Conservation (phyloP, 192 early-diverging fungal genomes). For the Podila verticillata region DNA sequence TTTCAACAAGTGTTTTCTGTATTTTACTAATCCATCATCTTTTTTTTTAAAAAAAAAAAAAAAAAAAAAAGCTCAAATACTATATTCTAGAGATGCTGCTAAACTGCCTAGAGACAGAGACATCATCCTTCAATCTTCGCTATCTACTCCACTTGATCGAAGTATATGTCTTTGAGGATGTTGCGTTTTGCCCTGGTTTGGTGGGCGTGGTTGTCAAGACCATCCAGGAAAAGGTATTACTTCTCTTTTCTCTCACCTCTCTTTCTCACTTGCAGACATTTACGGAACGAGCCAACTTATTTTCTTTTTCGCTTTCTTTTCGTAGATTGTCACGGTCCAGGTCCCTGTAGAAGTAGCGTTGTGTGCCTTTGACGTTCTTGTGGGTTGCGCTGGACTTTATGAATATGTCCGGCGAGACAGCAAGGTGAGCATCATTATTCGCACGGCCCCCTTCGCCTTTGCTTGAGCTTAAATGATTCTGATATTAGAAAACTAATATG, state of each 20-base stretch:
- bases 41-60: background rate
- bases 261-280: too few species aligned
- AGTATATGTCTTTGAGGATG: slow-evolving; percentile 81
- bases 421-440: slow-evolving; percentile 55
- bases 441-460: too few species aligned
- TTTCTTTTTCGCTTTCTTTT: background rate
- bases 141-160: slow-evolving; percentile 74
- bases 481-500: background rate
- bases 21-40: background rate
- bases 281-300: background rate
- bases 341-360: slow-evolving; percentile 67
- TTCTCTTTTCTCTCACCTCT: too few species aligned
- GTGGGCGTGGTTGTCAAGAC: slow-evolving; percentile 71
- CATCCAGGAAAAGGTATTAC: slow-evolving; percentile 80
- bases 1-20: background rate
- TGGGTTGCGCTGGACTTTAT: slow-evolving; percentile 69
- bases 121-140: slow-evolving; percentile 68
- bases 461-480: background rate
- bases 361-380: slow-evolving; percentile 69
- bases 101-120: slow-evolving; percentile 71
- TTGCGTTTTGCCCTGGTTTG: slow-evolving; percentile 75
- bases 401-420: slow-evolving; percentile 74
- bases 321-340: slow-evolving; percentile 66
- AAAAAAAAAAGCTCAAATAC: slow-evolving; percentile 75
- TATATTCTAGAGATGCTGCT: slow-evolving; percentile 75